Percentiles rank a stretch among this genome's conserved stretches.
These are phyloP conservation scores for Malus hybrid DNA, from an alignment of 331 rosid species.

Conservation along the genomic window DNA sequence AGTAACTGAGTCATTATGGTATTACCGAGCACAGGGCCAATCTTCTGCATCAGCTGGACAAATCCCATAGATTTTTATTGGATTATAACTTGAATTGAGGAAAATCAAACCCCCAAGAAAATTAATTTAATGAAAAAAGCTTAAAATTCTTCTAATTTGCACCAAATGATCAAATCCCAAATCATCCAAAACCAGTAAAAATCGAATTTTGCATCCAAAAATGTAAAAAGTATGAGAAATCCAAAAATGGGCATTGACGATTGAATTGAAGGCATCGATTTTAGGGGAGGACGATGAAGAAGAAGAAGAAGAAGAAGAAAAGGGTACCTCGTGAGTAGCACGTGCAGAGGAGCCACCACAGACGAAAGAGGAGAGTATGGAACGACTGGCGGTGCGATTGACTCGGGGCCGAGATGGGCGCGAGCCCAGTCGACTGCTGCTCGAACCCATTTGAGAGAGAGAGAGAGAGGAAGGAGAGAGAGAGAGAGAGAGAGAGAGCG, in stretches of 20 bases:
- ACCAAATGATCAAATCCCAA: conserved; percentile 16
- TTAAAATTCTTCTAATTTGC: not conserved
- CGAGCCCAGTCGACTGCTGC: conserved; percentile 52
- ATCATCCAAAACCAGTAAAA: conserved; percentile 3
- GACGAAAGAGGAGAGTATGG: conserved; percentile 54
- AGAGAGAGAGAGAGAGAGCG: not conserved
- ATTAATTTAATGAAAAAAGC: not conserved
- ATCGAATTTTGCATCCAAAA: conserved; percentile 5
- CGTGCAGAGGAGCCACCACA: conserved; percentile 67
- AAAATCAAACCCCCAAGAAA: not conserved
- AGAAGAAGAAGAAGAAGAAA: not conserved
- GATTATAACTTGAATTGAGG: not conserved
- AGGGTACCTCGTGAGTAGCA: conserved; percentile 47
- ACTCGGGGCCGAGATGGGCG: conserved; percentile 49
- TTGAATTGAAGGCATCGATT: not conserved
- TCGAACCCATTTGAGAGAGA: conserved; percentile 52
- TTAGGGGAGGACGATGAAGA: not conserved
- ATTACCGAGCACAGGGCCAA: not conserved
- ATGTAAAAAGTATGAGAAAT: not conserved
- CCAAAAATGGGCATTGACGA: conserved; percentile 10
- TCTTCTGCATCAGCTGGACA: conserved; percentile 6
- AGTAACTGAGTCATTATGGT: not conserved
- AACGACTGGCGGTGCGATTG: conserved; percentile 42
- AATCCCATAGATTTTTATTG: not conserved
- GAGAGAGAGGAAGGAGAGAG: not conserved